phyloP scores from a whole-genome alignment of 768 basidiomycete genomes.

The Rhodotorula toruloides region DNA sequence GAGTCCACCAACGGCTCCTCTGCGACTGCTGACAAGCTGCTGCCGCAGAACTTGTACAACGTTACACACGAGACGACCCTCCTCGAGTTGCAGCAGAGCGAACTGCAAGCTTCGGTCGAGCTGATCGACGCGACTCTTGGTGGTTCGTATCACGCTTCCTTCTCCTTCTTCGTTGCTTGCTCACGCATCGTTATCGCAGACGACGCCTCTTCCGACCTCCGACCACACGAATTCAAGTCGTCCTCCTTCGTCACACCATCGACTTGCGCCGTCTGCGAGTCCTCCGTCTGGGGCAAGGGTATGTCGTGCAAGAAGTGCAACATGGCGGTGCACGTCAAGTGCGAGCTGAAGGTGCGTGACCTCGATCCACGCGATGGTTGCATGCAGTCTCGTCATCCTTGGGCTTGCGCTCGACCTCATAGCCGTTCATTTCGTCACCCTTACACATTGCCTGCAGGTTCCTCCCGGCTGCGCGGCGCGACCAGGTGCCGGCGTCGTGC shows the following conservation, averaged over 20 bases:
- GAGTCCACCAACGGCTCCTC: too few species aligned
- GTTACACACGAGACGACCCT: conserved; percentile 10
- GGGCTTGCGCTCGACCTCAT: too few species aligned
- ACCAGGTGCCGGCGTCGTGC: conserved; percentile 10
- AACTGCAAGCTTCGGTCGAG: conserved; percentile 1
- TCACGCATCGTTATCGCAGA: neutral
- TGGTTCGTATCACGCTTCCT: neutral
- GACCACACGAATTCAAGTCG: conserved; percentile 31
- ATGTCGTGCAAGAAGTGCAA: conserved; percentile 23
- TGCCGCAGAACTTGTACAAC: conserved; percentile 28
- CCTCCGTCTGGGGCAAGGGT: conserved; percentile 34
- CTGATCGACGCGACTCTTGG: conserved; percentile 31
- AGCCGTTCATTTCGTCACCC: neutral
- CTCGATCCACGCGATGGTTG: too few species aligned
- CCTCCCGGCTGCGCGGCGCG: conserved; percentile 18
- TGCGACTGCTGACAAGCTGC: too few species aligned
- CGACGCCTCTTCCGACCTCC: neutral
- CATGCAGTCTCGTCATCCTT: neutral
- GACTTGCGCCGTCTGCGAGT: conserved; percentile 28
- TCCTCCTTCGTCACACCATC: conserved; percentile 29
- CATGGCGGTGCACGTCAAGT: conserved; percentile 22
- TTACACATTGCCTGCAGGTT: conserved; percentile 7
- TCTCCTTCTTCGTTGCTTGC: neutral
- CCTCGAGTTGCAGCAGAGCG: conserved; percentile 12
- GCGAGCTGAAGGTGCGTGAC: conserved; percentile 30